phyloP scores from a whole-genome alignment of 2,329 filamentous ascomycete genomes.

The Pseudogymnoascus sp. region DNA sequence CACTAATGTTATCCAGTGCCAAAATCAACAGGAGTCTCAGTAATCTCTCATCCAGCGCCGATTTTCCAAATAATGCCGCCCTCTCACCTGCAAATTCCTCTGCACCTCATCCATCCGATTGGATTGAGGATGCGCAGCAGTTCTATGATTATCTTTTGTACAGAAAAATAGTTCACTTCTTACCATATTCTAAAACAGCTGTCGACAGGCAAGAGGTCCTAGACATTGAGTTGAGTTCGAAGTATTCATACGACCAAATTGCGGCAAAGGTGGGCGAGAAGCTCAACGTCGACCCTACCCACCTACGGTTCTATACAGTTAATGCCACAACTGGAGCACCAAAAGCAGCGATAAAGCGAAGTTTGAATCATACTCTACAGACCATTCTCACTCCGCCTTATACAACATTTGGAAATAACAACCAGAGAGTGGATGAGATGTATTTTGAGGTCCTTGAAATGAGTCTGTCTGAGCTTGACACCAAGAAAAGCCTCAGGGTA shows the following conservation, averaged over 20 bases:
- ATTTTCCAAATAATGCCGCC: neutral
- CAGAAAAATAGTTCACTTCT: conserved; percentile 70
- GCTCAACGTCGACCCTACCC: conserved; percentile 69
- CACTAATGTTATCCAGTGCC: conserved; percentile 33
- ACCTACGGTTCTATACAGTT: conserved; percentile 86
- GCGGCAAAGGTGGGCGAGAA: conserved; percentile 74
- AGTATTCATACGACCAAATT: conserved; percentile 83
- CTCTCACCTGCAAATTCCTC: neutral
- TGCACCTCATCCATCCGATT: conserved; percentile 32
- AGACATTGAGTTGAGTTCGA: conserved; percentile 70
- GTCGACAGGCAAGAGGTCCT: conserved; percentile 57
- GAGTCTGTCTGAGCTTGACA: conserved; percentile 85
- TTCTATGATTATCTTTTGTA: conserved; percentile 94
- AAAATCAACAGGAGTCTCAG: neutral
- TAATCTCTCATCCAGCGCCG: neutral
- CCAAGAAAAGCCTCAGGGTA: conserved; percentile 78
- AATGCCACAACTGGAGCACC: conserved; percentile 68
- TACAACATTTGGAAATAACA: conserved; percentile 59
- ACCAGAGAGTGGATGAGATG: conserved; percentile 66
- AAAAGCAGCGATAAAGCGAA: conserved; percentile 69
- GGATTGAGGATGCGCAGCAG: conserved; percentile 63
- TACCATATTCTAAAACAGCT: conserved; percentile 55
- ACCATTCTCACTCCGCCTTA: conserved; percentile 72
- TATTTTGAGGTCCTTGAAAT: conserved; percentile 94
- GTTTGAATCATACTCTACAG: conserved; percentile 49